phyloP scores from a whole-genome alignment of 2,329 filamentous ascomycete genomes.

The Sclerotinia sclerotiorum region DNA sequence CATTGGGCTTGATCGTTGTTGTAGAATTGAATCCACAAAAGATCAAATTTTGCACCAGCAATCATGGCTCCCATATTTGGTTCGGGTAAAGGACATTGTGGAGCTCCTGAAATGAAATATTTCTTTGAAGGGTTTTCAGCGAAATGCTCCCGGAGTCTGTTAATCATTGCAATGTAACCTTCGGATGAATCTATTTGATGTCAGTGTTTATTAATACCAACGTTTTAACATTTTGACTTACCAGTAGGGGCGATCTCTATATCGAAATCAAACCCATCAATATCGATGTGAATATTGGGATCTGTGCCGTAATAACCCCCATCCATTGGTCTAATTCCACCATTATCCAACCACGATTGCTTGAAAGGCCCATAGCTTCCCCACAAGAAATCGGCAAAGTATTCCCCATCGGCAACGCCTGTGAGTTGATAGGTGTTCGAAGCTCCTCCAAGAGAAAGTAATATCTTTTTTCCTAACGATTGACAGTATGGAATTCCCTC shows the following conservation, averaged over 20 bases:
- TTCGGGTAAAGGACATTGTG: constrained; percentile 39
- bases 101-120: constrained; percentile 40
- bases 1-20: constrained; percentile 36
- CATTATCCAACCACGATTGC: constrained; percentile 38
- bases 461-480: constrained; percentile 43
- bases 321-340: constrained; percentile 38
- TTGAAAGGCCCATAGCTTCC: constrained; percentile 45
- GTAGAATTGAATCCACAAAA: constrained; percentile 41
- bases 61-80: constrained; percentile 39
- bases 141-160: constrained; percentile 36
- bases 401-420: constrained; percentile 41
- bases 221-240: constrained; percentile 10
- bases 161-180: constrained; percentile 38
- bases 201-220: constrained; percentile 22
- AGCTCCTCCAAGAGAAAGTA: constrained; percentile 45
- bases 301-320: constrained; percentile 26
- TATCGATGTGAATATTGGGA: constrained; percentile 31
- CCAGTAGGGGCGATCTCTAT: constrained; percentile 35
- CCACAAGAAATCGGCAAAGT: constrained; percentile 45
- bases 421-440: constrained; percentile 42
- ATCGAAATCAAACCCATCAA: constrained; percentile 42
- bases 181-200: constrained; percentile 28
- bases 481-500: constrained; percentile 45
- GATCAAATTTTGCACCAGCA: constrained; percentile 35
- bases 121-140: constrained; percentile 31